Percentiles rank a stretch among this genome's conserved stretches.
phyloP scores from a whole-genome alignment of 352 stramenopile genomes.

The Elongisporangium prolatum region DNA sequence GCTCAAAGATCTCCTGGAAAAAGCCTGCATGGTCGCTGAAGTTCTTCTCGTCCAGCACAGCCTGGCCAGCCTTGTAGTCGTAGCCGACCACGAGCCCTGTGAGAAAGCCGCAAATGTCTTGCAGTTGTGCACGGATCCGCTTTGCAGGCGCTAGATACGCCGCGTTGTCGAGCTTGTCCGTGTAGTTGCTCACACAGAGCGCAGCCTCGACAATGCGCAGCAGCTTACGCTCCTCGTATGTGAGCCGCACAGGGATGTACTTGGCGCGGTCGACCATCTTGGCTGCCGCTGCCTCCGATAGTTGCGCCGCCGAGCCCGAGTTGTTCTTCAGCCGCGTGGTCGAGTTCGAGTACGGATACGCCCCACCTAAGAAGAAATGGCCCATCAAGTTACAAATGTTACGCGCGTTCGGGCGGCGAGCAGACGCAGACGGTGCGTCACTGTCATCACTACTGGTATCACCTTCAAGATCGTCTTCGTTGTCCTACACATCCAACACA shows the following conservation, averaged over 20 bases:
- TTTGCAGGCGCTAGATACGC: conserved; percentile 66
- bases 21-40: conserved; percentile 87
- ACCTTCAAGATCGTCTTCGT: conserved; percentile 39
- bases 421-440: conserved; percentile 22
- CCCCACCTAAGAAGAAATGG: conserved; percentile 78
- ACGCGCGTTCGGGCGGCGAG: conserved; percentile 31
- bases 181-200: conserved; percentile 93
- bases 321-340: conserved; percentile 7
- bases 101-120: conserved; percentile 91
- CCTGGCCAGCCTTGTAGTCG: conserved; percentile 87
- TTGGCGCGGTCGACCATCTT: conserved; percentile 90
- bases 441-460: conserved; percentile 38
- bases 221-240: conserved; percentile 93
- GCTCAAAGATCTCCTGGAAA: conserved; percentile 92
- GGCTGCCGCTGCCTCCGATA: conserved; percentile 5
- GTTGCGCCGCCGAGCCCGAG: not conserved
- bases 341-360: conserved; percentile 19
- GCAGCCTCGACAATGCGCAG: conserved; percentile 92
- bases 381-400: conserved; percentile 89
- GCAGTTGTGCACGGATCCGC: conserved; percentile 83
- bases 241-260: conserved; percentile 95
- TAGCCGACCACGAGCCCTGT: conserved; percentile 88
- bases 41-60: conserved; percentile 85
- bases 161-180: conserved; percentile 86
- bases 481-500: conserved; percentile 2